phyloP scores from a whole-genome alignment of 495 filamentous ascomycete species.

The Hypoxylon lenormandii region DNA sequence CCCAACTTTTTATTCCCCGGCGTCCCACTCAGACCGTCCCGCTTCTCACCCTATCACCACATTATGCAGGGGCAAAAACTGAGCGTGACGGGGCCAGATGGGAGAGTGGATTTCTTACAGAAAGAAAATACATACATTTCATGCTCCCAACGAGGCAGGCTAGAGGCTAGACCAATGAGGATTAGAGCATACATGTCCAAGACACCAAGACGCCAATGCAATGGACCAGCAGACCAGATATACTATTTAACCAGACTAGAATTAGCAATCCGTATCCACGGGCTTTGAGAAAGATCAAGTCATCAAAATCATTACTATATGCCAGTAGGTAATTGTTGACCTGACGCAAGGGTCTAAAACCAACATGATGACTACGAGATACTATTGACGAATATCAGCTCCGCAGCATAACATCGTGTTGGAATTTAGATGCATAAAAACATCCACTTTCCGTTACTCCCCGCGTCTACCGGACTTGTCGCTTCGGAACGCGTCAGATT shows the following conservation, averaged over 20 bases:
- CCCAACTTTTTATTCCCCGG: slow-evolving; percentile 25
- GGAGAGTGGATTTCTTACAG: not conserved
- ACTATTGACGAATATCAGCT: slow-evolving; percentile 9
- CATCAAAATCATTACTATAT: not conserved
- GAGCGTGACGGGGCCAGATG: too few species aligned
- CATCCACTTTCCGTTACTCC: slow-evolving; percentile 36
- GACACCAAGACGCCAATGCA: too few species aligned
- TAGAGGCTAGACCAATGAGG: slow-evolving; percentile 16
- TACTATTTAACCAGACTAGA: slow-evolving; percentile 8
- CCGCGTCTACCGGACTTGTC: slow-evolving; percentile 16
- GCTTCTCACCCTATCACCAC: slow-evolving; percentile 31
- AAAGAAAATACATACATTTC: slow-evolving; percentile 5
- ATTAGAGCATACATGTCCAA: too few species aligned
- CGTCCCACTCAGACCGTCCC: slow-evolving; percentile 20
- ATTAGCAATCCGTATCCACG: slow-evolving; percentile 6
- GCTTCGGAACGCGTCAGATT: slow-evolving; percentile 34
- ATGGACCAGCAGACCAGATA: too few species aligned
- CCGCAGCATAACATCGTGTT: slow-evolving; percentile 18
- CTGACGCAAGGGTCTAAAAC: slow-evolving; percentile 23
- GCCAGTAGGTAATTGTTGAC: slow-evolving; percentile 7
- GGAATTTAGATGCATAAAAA: slow-evolving; percentile 1
- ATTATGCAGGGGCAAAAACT: slow-evolving; percentile 25
- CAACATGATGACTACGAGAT: slow-evolving; percentile 27
- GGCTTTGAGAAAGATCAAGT: not conserved
- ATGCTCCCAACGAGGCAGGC: not conserved